Evolutionary conservation across 1,284 basidiomycete genomes (phyloP), one percentile per base, ranked within the genome.

Genomic region (Austroboletus niveus): DNA sequence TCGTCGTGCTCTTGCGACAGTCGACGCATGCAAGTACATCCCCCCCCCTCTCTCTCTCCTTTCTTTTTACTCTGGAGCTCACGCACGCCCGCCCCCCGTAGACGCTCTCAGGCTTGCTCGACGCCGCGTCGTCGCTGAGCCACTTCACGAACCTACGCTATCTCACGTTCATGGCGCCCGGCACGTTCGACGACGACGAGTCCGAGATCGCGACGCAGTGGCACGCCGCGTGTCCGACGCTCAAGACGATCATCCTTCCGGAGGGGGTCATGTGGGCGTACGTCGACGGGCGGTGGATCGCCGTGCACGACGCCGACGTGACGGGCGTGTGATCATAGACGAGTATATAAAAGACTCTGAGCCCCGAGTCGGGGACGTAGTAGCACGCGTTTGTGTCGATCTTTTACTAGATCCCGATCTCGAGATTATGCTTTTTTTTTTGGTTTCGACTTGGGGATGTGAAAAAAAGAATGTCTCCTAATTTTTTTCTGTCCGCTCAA

Each of bases 1-100:
- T 82, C 27, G 78, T 85, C 7, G 70, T 81, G 38, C 65, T 82
- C 12, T 66, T 77, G 53, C 70, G 74, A 0, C 69, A 73, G 8
- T 77, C 75, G 39, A 72, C 69, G 3, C 64, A 72, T 47, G 81
- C 76, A 59, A 55, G 75, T 69, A 32, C 24, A 22, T 10, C 17
- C 38, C 15, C 47, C 8, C 12, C 24, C n/a, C n/a, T n/a, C n/a
- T n/a, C n/a, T n/a, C n/a, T 9, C 5, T 41, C 10, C 10, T 34
- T 20, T 5, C 9, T 48, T 6, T 45, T 17, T 5, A 8, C 4
- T 3, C 11, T 14, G n/a, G n/a, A 4, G 30, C 42, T 39, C 22
- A 12, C 11, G 10, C 2, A 17, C 5, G 22, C 22, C 22, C 22
- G 22, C 22, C 22, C 22, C 22, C 5, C 5, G 22, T 24, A 24